These are phyloP conservation scores for Saposhnikovia divaricata DNA, from an alignment of 129 eudicot species.

Conservation along the genomic window DNA sequence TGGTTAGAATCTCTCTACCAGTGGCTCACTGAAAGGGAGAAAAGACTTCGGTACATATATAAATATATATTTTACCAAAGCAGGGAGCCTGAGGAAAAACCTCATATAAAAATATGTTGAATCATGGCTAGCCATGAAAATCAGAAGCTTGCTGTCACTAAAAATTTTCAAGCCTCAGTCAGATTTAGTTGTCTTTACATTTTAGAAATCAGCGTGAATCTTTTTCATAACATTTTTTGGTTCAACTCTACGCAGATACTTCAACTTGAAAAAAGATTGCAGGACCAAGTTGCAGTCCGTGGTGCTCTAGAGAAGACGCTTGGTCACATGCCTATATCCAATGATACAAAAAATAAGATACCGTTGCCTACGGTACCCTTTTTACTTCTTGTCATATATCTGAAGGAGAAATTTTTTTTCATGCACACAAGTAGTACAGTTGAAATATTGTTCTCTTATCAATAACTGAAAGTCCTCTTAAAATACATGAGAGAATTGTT, in stretches of 20 bases:
- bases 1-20: not conserved
- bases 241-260: constrained; percentile 39
- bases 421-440: not conserved
- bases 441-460: not conserved
- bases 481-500: not conserved
- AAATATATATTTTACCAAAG: not conserved
- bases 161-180: not conserved
- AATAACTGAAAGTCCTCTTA: not conserved
- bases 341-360: constrained; percentile 30
- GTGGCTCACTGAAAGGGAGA: not conserved
- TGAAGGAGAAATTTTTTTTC: not conserved
- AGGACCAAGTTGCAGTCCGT: constrained; percentile 70
- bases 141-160: not conserved
- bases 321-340: constrained; percentile 52
- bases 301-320: constrained; percentile 79
- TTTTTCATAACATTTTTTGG: not conserved
- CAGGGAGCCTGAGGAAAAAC: not conserved
- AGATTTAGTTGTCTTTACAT: not conserved
- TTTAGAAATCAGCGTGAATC: not conserved
- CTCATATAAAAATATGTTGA: not conserved
- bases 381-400: not conserved
- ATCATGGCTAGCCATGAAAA: not conserved
- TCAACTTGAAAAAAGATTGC: constrained; percentile 82
- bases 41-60: not conserved
- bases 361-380: constrained; percentile 66